Base-by-base conservation (phyloP, 2,329 filamentous ascomycete genomes). In the Dothideomycetes sp. region DNA sequence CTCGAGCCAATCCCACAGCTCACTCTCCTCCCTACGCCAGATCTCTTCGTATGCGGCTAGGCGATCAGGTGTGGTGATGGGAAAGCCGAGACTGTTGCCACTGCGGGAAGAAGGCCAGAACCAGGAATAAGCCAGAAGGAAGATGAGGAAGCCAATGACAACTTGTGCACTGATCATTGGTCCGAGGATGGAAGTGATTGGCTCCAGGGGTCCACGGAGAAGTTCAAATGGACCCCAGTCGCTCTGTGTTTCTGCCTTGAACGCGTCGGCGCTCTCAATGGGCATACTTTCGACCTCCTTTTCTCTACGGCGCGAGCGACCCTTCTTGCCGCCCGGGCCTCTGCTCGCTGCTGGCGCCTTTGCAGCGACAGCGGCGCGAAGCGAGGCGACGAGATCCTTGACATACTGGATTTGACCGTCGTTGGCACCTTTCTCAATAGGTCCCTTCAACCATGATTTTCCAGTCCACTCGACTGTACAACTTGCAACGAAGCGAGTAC, bases 361-460 rank as follows among this genome's bases (percentile, higher is more conserved):
- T 4, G 81, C 72, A 12, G 77, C 76, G 14, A 95, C 75, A 10
- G 81, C 81, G 31, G 74, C 70, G 55, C 80, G 86, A 14, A 96
- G 67, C 19, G 79, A 73, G 8, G 79, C 75, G 38, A 88, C 75
- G 4, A 98, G 64, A 41, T 89, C 83, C 49, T 81, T 88, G 46
- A 82, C 84, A 57, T 93, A 94, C 42, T 79, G 72, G 7, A 71
- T 72, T 61, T 98, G 91, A 19, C 91, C 91, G 41, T 95, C 88
- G 46, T 83, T 88, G 32, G 88, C 86, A 44, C 86, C 89, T 59
- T 94, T 95, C 58, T 98, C 91, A 50, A 98, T 98, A 2, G 91
- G 84, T 46, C 84, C 85, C 67, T 91, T 95, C 34, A 98, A 66
- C 91, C 91, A 98, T 66, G 88, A 95, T 70, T 96, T 98, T 51